Base-by-base conservation (phyloP, 2,329 filamentous ascomycete species). In the Talaromyces atroroseus region DNA sequence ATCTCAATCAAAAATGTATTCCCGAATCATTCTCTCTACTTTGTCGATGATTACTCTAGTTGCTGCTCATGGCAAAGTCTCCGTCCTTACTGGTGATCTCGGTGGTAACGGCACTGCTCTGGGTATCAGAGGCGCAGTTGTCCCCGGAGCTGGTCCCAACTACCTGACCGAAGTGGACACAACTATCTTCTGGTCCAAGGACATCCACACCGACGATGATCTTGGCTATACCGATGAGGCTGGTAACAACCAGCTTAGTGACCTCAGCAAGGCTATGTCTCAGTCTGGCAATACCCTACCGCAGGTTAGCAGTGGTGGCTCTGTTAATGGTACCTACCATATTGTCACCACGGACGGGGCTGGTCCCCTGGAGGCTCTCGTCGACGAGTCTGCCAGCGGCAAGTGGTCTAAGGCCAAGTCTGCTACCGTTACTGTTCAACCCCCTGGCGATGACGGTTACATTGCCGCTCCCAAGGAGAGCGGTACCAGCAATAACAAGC, bases 91-190 rank as follows among this genome's bases (percentile, higher is more conserved):
- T 40, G 55, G 55, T 8, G 34, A 57, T 24, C 55, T 49, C 5
- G 55, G 55, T 32, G 55, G 55, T 8, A 57, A 57, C 23, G 55
- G 55, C 6, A 57, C 55, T 16, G 55, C 49, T 12, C 55, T 57
- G 18, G 55, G 55, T 44, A 49, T 57, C 34, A 48, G 32, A 36
- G 55, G 55, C 5, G 55, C 44, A 38, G 40, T 44, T 29, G 51
- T 57, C 32, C 50, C 55, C 3, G 55, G 55, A 12, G 42, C 49
- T 34, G 55, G 55, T 16, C 50, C 49, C 16, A 57, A 57, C 44
- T 49, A 18, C 12, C 1, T 3, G 55, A 57, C 55, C 8, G 55
- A 57, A 29, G 55, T 57, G 29, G 55, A 57, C 38, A 57, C 55
- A 2, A 57, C 55, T 2, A 32, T 57, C n/a, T 57, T 57, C 34